Evolutionary conservation across 306 rosid genomes (phyloP), one percentile per base, ranked within the genome.

Genomic region (Corylus americana): DNA sequence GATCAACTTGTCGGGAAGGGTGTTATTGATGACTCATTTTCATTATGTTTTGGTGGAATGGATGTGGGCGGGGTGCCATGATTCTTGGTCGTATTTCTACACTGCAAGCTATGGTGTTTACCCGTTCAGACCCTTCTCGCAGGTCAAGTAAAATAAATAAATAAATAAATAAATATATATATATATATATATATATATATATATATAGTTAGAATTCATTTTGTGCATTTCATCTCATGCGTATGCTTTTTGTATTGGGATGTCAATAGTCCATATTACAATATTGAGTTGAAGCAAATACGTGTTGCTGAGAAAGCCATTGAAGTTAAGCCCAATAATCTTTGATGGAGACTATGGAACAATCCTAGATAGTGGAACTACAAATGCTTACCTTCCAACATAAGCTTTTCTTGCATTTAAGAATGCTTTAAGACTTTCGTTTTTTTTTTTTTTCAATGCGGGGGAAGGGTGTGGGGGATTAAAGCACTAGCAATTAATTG

Each of bases 181-280:
- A 22, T 22, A 0, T 22, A 22, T 22, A 22, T 22, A 22, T 22
- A 22, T 22, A 22, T 22, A 22, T 22, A 22, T 22, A 22, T 22
- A 22, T 22, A 22, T 22, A 0, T 22, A 22, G 22, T 22, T 22
- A 22, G 22, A 22, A 22, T 22, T 22, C 93, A 89, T 87, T 91
- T 82, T 80, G 85, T 88, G 82, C 86, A 89, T 90, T 22, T 22
- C 25, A 22, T 22, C 93, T 95, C 90, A 89, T 91, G 74, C 96
- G 91, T 95, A 91, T 91, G 90, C 98, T 90, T 89, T 95, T 91
- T 22, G 98, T 95, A 85, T 95, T 47, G 97, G 96, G 96, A 88
- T 95, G 99, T 88, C 91, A 68, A 95, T 98, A 95, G 99, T 89
- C 98, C 96, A 77, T 95, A 95, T 80, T 95, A 95, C 92, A 95